Evolutionary conservation across 2,329 filamentous ascomycete species (phyloP).

Genomic region (Colletotrichum tropicicola): DNA sequence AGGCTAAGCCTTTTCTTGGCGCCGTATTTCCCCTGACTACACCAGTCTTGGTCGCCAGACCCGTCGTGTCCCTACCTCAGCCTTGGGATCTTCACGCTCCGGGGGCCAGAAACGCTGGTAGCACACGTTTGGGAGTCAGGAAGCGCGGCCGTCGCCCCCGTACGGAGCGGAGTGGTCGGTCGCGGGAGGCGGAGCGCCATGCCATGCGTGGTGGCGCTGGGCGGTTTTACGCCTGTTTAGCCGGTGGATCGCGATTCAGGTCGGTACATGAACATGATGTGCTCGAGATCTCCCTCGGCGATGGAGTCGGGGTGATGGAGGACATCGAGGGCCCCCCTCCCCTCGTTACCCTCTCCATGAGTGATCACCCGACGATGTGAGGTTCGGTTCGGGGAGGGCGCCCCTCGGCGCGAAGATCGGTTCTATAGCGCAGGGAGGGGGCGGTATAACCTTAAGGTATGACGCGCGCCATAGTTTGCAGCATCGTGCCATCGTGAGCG

Average conservation of each 20-base stretch:
- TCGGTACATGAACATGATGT: not conserved
- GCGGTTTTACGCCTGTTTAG: constrained; percentile 14
- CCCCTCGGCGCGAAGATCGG: not conserved
- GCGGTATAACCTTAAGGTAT: not conserved
- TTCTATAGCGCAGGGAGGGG: not conserved
- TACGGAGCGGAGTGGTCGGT: not conserved
- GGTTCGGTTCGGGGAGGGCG: constrained; percentile 9
- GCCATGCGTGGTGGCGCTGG: not conserved
- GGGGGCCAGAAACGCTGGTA: constrained; percentile 17
- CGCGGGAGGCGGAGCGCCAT: constrained; percentile 6
- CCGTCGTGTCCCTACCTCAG: not conserved
- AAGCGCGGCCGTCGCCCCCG: constrained; percentile 1
- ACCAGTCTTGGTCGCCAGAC: constrained; percentile 12
- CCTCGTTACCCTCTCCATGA: not conserved
- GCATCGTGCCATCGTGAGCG: not conserved
- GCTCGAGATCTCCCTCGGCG: not conserved
- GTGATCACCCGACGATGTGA: constrained; percentile 11
- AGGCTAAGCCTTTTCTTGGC: constrained; percentile 14
- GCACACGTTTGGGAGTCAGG: constrained; percentile 16
- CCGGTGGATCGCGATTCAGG: constrained; percentile 1
- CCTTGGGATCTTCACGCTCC: not conserved
- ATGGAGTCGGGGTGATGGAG: not conserved
- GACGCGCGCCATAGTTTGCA: not conserved
- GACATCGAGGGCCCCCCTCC: not conserved
- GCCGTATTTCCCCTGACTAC: not conserved